Evolutionary conservation across 257 asterid genomes (phyloP).

Genomic region (Solanum habrochaites): DNA sequence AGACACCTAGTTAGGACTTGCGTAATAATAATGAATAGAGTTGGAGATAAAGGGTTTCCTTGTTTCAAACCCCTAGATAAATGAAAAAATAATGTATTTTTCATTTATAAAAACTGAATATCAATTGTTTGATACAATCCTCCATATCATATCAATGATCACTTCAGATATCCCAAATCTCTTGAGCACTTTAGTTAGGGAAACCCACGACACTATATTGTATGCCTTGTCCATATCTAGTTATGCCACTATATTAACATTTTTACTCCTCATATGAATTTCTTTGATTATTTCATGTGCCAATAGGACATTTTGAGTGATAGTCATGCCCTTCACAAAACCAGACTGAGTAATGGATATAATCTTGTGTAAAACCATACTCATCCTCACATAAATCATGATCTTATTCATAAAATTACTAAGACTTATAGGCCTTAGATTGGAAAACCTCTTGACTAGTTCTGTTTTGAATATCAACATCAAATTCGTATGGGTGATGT

Average conservation of each 20-base stretch:
- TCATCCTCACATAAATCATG: neutral
- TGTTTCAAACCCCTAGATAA: neutral
- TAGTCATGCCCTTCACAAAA: fast-evolving
- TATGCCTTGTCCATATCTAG: neutral
- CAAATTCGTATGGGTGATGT: no score
- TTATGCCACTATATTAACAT: neutral
- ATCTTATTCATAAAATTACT: no score
- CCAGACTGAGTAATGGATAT: neutral
- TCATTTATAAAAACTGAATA: neutral
- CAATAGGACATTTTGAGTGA: neutral
- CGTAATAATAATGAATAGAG: neutral
- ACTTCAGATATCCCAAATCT: neutral
- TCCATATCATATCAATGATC: neutral
- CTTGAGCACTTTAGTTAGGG: neutral
- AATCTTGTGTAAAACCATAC: neutral
- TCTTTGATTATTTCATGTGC: neutral
- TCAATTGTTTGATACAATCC: no score
- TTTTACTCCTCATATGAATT: no score
- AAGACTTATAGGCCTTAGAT: no score
- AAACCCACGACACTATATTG: no score
- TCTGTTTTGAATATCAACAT: no score
- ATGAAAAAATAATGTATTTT: neutral
- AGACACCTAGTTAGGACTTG: no score
- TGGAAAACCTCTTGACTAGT: no score
- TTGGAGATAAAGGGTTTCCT: neutral